Base-by-base conservation (phyloP, 306 rosid genomes). In the Spatholobus suberectus region DNA sequence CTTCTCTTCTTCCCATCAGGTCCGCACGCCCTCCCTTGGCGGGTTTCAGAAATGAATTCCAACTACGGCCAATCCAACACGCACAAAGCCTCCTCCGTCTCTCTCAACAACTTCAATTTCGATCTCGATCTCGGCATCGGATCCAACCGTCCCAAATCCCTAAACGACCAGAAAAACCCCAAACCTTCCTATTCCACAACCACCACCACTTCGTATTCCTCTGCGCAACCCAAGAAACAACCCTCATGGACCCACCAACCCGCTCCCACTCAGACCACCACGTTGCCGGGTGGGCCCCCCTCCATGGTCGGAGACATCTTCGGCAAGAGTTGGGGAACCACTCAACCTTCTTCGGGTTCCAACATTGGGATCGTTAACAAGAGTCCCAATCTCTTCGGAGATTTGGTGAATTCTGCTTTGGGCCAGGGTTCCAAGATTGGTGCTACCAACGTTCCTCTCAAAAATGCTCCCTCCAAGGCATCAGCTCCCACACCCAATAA, bases 261-360 rank as follows among this genome's bases (percentile, higher is more conserved):
- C 4, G 80, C 89, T 9, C 85, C 91, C 37, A 71, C 82, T 46
- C 85, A 79, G 21, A 67, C 72, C 72, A 35, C 92, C 46, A 90
- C 86, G 8, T 72, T 90, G 18, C 72, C 90, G 3, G 79, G 80
- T 67, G 90, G 78, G 17, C 89, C 98, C 14, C 41, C 90, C 52
- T 91, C 99, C 32, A 94, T 94, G 99, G 98, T 87, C 5, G 99
- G 99, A 6, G 99, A 96, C 65, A 96, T 96, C 80, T 84, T 85
- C 51, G 99, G 99, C 38, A 96, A 94, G 84, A 94, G 80, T 24
- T 94, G 99, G 98, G 84, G 89, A 69, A 90, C 99, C 15, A 14
- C 91, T 8, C 84, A 73, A 23, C 79, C 93, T 21, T 66, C 93
- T 29, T 43, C 93, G 1, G 76, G 34, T 81, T 72, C 90, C 23